Conservation (phyloP, 805 yeast species). For the Ogataea haglerorum region DNA sequence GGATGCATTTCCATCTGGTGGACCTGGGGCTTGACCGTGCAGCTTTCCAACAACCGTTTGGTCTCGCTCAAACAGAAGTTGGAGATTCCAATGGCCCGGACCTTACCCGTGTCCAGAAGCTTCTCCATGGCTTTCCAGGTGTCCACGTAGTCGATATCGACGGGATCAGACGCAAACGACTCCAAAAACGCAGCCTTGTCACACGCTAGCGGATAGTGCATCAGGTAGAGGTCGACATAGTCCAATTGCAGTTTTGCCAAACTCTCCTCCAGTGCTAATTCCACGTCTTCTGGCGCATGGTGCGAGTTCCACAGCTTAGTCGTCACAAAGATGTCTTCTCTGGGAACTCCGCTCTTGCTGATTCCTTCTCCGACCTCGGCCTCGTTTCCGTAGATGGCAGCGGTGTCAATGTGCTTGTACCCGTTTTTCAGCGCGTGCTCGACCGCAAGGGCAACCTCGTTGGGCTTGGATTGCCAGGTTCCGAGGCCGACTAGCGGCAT, state of each 20-base stretch:
- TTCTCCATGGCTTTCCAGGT: constrained; percentile 69
- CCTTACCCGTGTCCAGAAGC: constrained; percentile 49
- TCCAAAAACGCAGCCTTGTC: constrained; percentile 35
- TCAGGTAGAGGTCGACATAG: constrained; percentile 62
- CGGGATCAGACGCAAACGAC: constrained; percentile 34
- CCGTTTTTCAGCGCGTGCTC: constrained; percentile 60
- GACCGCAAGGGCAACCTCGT: constrained; percentile 56
- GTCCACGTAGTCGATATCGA: constrained; percentile 43
- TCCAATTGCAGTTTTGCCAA: constrained; percentile 51
- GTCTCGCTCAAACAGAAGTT: constrained; percentile 61
- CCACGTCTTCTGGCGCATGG: constrained; percentile 35
- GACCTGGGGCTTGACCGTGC: constrained; percentile 44
- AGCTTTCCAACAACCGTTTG: constrained; percentile 48
- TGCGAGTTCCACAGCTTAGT: constrained; percentile 57
- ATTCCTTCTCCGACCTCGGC: constrained; percentile 57
- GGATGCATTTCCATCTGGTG: constrained; percentile 76
- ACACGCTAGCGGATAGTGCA: constrained; percentile 64
- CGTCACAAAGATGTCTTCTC: constrained; percentile 56
- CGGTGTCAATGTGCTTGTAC: constrained; percentile 76
- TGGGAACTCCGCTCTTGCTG: constrained; percentile 36
- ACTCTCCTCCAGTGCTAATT: constrained; percentile 47
- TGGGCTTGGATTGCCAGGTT: constrained; percentile 36
- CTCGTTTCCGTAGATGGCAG: constrained; percentile 66
- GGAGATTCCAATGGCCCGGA: constrained; percentile 74
- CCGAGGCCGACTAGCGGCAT: constrained; percentile 15